A percentile compares a stretch with the other conserved stretches of the same genome.
phyloP scores from a whole-genome alignment of 176 grass and related monocot species.

The Juncus effusus region DNA sequence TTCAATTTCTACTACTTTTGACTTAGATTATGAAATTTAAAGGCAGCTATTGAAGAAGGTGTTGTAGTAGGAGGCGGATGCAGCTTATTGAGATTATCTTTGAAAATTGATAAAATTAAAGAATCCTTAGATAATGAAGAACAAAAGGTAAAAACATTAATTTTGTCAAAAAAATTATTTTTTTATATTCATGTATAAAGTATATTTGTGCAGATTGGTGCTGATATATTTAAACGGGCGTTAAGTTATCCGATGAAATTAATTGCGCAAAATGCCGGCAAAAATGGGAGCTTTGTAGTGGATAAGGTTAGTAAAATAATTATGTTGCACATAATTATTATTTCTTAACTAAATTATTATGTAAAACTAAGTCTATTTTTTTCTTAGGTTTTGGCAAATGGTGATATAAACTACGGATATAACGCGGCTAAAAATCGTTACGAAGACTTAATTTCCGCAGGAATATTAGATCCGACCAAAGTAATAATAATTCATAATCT shows the following conservation, averaged over 20 bases:
- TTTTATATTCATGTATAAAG: neutral
- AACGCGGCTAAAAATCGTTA: slow-evolving; percentile 79
- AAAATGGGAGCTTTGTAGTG: slow-evolving; percentile 67
- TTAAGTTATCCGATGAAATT: slow-evolving; percentile 74
- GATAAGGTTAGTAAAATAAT: slow-evolving; percentile 41
- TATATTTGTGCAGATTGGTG: slow-evolving; percentile 68
- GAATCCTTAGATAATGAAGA: slow-evolving; percentile 72
- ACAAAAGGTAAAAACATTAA: slow-evolving; percentile 50
- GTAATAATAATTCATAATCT: slow-evolving; percentile 19
- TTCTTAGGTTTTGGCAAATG: slow-evolving; percentile 55
- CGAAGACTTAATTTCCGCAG: slow-evolving; percentile 69
- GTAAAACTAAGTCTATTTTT: neutral
- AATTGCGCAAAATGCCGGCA: slow-evolving; percentile 75
- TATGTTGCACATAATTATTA: slow-evolving; percentile 6
- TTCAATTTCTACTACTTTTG: slow-evolving; percentile 29
- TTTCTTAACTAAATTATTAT: neutral
- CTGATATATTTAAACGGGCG: slow-evolving; percentile 88
- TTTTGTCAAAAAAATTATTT: no score
- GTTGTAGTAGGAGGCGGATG: slow-evolving; percentile 96
- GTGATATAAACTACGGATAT: slow-evolving; percentile 69
- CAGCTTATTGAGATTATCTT: slow-evolving; percentile 77
- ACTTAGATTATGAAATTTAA: slow-evolving; percentile 17
- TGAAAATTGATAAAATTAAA: slow-evolving; percentile 70
- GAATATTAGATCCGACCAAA: slow-evolving; percentile 90
- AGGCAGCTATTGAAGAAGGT: slow-evolving; percentile 97